These are phyloP conservation scores for Yamadazyma oceani DNA, from an alignment of 1,139 yeast genomes.

Conservation along the genomic window DNA sequence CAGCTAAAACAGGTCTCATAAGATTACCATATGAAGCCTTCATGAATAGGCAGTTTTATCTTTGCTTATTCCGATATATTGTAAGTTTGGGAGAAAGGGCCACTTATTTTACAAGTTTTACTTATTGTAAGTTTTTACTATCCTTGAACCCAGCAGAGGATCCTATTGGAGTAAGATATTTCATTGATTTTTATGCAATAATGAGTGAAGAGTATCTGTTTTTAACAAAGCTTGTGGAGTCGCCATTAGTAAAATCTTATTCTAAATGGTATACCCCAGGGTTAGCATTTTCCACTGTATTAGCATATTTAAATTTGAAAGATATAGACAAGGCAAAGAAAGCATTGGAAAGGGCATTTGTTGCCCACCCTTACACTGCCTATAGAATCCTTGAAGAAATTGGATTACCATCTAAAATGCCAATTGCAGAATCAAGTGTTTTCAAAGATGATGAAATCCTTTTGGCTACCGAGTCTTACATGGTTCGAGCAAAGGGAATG, in stretches of 20 bases:
- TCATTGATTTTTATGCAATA: constrained; percentile 77
- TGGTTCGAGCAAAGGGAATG: constrained; percentile 48
- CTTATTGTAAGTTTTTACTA: constrained; percentile 68
- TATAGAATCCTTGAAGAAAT: constrained; percentile 46
- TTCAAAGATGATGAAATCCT: constrained; percentile 24
- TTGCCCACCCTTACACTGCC: constrained; percentile 61
- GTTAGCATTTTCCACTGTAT: constrained; percentile 62
- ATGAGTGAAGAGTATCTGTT: constrained; percentile 66
- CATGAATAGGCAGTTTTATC: constrained; percentile 74
- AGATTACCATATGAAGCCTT: constrained; percentile 77
- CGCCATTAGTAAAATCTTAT: constrained; percentile 59
- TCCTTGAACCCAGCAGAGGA: constrained; percentile 77
- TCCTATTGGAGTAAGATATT: constrained; percentile 80
- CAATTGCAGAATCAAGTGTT: constrained; percentile 25
- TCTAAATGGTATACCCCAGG: constrained; percentile 74
- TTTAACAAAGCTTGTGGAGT: constrained; percentile 53
- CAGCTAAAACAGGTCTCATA: constrained; percentile 56
- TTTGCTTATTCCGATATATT: constrained; percentile 72
- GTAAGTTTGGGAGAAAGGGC: constrained; percentile 74
- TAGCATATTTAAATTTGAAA: constrained; percentile 53
- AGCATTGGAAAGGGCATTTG: constrained; percentile 51
- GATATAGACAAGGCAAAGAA: constrained; percentile 44
- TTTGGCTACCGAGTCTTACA: constrained; percentile 51
- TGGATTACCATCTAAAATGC: constrained; percentile 25
- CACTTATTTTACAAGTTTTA: constrained; percentile 72